A percentile compares a stretch with the other conserved stretches of the same genome.
phyloP scores from a whole-genome alignment of 257 asterid genomes.

The Solanum etuberosum region DNA sequence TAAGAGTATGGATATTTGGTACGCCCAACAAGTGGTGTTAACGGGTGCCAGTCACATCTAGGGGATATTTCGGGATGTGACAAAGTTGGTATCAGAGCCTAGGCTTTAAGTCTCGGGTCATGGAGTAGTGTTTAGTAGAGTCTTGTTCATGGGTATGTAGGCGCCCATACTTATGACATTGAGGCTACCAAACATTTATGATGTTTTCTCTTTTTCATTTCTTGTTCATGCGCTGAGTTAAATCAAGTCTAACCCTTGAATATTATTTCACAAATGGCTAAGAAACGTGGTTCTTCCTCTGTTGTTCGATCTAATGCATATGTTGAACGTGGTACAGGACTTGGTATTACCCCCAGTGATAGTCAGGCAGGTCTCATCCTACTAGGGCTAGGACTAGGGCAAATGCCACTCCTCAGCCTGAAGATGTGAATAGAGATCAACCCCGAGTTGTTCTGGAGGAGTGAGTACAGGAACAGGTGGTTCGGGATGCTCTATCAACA shows the following conservation, averaged over 20 bases:
- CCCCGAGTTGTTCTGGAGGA: background rate
- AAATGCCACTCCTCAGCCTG: background rate
- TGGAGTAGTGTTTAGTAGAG: background rate
- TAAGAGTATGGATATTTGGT: background rate
- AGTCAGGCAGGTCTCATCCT: background rate
- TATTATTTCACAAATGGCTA: background rate
- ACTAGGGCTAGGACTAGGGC: background rate
- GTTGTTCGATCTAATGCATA: background rate
- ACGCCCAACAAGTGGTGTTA: background rate
- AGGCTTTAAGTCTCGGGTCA: background rate
- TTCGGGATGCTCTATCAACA: background rate
- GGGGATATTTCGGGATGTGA: background rate
- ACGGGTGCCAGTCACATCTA: background rate
- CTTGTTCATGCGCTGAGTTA: background rate
- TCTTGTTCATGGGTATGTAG: too few species aligned
- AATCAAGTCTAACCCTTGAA: background rate
- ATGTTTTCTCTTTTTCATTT: background rate
- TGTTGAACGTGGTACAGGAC: background rate
- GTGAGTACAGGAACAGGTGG: background rate
- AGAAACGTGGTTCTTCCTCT: background rate
- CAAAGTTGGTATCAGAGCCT: background rate
- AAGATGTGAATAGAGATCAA: background rate
- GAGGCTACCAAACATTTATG: background rate
- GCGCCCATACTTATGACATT: background rate
- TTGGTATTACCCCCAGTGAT: background rate